Base-by-base conservation (phyloP, 73 alveolate species). In the Paramecium primaurelia region DNA sequence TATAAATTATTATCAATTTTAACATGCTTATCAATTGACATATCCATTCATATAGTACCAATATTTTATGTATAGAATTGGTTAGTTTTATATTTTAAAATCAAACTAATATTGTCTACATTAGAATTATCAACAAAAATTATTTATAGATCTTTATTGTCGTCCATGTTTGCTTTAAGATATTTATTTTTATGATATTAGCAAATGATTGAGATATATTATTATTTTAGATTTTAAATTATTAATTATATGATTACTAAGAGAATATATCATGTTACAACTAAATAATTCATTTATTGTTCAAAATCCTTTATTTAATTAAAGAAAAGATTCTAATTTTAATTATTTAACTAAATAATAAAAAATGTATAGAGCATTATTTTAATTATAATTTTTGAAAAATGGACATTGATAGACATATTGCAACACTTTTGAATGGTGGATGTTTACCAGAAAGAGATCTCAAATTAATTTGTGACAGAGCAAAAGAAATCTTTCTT, bases 371-470 rank as follows among this genome's bases (percentile, higher is more conserved):
- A n/a, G 11, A 5, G 9, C 30, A 18, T 16, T n/a, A 54, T 54
- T 54, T 54, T 18, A 54, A 18, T 54, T 54, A 54, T 54, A 54
- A 54, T 54, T 16, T 54, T 54, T 16, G 68, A 54, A 54, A 54
- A 34, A 80, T 80, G 91, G 77, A 80, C 73, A 80, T 80, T 26
- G 91, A 45, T 26, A 11, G 75, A 42, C 89, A 20, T 22, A 80
- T 80, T 3, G 20, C 42, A 18, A 42, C 91, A 8, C 54, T 80
- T 37, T 26, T 80, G 34, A 11, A 22, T 9, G 73, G 73, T 30
- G 94, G 94, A 71, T 88, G 98, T 44, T 42, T 95, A 22, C 86
- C 95, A 42, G 98, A 95, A 77, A 92, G 94, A 64, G 98, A 95
- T 40, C 64, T 94, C 58, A 93, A 92, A 87, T 88, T 58, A 2